Evolutionary conservation across 2,329 filamentous ascomycete genomes (phyloP), one percentile per base, ranked within the genome.

Genomic region (Tothia fuscella): DNA sequence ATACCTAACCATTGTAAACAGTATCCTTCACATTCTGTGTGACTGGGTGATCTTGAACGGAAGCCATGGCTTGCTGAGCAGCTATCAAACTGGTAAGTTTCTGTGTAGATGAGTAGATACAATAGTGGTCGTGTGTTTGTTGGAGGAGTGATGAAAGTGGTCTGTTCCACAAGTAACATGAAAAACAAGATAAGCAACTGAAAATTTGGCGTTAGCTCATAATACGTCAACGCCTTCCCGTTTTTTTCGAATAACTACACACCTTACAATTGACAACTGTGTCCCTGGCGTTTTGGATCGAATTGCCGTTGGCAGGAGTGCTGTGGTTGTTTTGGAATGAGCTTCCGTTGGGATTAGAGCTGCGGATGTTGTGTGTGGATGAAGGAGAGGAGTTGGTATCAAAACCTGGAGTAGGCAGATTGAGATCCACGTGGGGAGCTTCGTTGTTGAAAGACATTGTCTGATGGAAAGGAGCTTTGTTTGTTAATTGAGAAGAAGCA

Each of bases 21-120:
- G 56, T 55, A 46, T 60, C 52, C 53, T 56, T 60, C 35, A 62
- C 47, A 49, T 59, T 64, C 55, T 73, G 68, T 41, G 68, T 65
- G 28, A 64, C 56, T 45, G 67, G 65, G 52, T 68, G 66, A 55
- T 70, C 68, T 47, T 59, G 50, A 46, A 70, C 62, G 47, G 62
- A 57, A 50, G 64, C 60, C 58, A 68, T 64, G 46, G 69, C 62
- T 49, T 60, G 56, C 48, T 63, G 58, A 49, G 68, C 65, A 54
- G 65, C 70, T 73, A 53, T 44, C 34, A 13, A 12, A 33, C 12
- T 16, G n/a, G n/a, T n/a, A n/a, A n/a, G n/a, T n/a, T n/a, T n/a
- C n/a, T n/a, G n/a, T n/a, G n/a, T n/a, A n/a, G n/a, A n/a, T n/a
- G n/a, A n/a, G n/a, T n/a, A n/a, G n/a, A n/a, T n/a, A n/a, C n/a